Conservation (phyloP, 345 rosid genomes). For the Draba incana region DNA sequence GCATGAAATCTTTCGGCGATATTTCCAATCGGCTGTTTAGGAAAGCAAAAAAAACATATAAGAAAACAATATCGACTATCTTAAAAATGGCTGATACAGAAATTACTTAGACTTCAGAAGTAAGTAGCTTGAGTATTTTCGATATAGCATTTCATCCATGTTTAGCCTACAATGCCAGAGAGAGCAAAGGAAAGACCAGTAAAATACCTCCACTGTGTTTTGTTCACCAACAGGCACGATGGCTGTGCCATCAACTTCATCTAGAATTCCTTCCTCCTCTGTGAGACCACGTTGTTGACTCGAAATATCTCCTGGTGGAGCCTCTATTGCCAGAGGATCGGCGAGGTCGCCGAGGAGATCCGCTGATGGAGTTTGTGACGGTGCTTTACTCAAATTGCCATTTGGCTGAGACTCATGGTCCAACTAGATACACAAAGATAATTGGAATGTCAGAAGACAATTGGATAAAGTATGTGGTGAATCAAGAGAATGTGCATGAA, state of each 20-base stretch:
- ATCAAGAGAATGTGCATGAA: conserved; percentile 5
- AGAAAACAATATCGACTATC: conserved; percentile 26
- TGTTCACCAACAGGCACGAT: conserved; percentile 78
- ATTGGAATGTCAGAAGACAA: conserved; percentile 19
- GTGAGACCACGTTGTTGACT: conserved; percentile 50
- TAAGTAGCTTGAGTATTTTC: too few relatives aligned
- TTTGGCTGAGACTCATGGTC: conserved; percentile 61
- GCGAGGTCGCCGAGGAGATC: conserved; percentile 83
- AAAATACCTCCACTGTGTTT: conserved; percentile 71
- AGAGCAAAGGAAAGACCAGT: conserved; percentile 13
- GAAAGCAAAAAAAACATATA: conserved; percentile 27
- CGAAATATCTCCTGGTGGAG: conserved; percentile 59
- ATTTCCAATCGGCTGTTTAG: conserved; percentile 83
- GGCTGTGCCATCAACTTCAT: conserved; percentile 68
- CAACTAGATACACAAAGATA: conserved; percentile 45
- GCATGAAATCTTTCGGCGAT: conserved; percentile 86
- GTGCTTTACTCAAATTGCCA: conserved; percentile 58
- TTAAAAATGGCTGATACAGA: conserved; percentile 25
- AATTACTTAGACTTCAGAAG: too few relatives aligned
- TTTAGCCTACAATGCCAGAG: conserved; percentile 12
- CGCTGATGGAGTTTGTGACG: conserved; percentile 59
- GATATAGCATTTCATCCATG: conserved; percentile 3
- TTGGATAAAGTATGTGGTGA: conserved; percentile 15
- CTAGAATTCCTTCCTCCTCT: conserved; percentile 53
- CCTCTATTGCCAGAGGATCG: conserved; percentile 92